Base-by-base conservation (phyloP, 2,329 filamentous ascomycete genomes). In the Trichoderma asperellum region DNA sequence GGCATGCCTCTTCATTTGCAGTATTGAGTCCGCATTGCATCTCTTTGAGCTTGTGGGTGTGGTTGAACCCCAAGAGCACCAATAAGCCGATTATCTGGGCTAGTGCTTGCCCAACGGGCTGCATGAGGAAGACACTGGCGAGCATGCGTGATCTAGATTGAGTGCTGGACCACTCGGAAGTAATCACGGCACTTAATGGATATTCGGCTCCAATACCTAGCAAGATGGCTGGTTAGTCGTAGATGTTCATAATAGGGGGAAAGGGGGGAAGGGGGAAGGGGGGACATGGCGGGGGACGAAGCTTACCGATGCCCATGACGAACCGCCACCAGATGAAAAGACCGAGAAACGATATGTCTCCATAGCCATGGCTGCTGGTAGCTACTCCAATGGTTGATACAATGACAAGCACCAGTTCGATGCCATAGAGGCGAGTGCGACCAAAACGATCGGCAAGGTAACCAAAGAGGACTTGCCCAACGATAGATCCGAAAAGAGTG, bases 121-220 rank as follows among this genome's bases (percentile, higher is more conserved):
- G 89, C 86, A 90, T 91, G 73, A 90, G 83, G 75, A 92, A 91
- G 37, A 92, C 88, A 4, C 85, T 85, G 6, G 89, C 87, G 72
- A 92, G 81, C 89, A 91, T 91, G 24, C 84, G 87, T n/a, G 86
- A 86, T 60, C 89, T 82, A n/a, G 88, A 88, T 59, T 85, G 86
- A 0, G 88, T 91, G 65, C 84, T 86, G 5, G 85, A 81, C 81
- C 85, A 91, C 82, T 92, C 90, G 0, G 89, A 86, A 0, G 88
- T 90, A 40, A 92, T 92, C 10, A 91, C 86, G 0, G 89, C 89
- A 56, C 84, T 87, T 2, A 92, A 80, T 1, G 90, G 89, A 75
- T 91, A 91, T 77, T 91, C 89, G 18, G 87, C 89, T n/a, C 88
- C 88, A 40, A 91, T 88, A 0, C 87, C 88, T 84, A 35, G 34